Percentiles rank a stretch among this genome's conserved stretches.
These are phyloP conservation scores for Bipolaris gigantea DNA, from an alignment of 2,329 filamentous ascomycete genomes.

Conservation along the genomic window DNA sequence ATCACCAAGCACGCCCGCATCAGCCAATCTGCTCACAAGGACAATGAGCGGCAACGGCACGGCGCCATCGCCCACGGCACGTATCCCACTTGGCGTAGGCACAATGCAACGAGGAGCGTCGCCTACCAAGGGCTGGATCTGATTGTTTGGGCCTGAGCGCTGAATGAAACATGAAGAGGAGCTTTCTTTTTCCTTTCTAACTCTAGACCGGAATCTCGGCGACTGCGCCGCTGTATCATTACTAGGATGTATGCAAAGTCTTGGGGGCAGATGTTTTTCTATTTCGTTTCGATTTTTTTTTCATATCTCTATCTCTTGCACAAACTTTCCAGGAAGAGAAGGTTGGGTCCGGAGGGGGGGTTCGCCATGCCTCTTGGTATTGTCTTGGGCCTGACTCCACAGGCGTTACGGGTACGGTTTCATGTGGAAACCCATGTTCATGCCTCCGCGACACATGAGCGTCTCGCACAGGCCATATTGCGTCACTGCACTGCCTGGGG, in stretches of 20 bases:
- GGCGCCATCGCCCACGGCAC: constrained; percentile 34
- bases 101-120: constrained; percentile 42
- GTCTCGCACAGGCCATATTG: constrained; percentile 5
- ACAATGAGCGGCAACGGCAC: constrained; percentile 19
- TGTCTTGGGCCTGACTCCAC: constrained; percentile 6
- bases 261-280: background rate
- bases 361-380: background rate
- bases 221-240: constrained; percentile 28
- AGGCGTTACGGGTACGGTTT: constrained; percentile 22
- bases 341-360: background rate
- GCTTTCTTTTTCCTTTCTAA: constrained; percentile 5
- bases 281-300: background rate
- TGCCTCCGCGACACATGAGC: constrained; percentile 3
- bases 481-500: background rate
- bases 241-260: constrained; percentile 2
- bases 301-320: background rate
- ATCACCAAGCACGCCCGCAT: constrained; percentile 16
- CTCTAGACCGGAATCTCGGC: constrained; percentile 7
- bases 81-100: constrained; percentile 41
- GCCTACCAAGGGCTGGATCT: constrained; percentile 41
- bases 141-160: constrained; percentile 11
- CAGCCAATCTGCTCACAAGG: constrained; percentile 18
- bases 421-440: constrained; percentile 6
- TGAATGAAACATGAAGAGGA: constrained; percentile 3
- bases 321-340: background rate